phyloP scores from a whole-genome alignment of 495 filamentous ascomycete genomes.

The Lepidopterella palustris region DNA sequence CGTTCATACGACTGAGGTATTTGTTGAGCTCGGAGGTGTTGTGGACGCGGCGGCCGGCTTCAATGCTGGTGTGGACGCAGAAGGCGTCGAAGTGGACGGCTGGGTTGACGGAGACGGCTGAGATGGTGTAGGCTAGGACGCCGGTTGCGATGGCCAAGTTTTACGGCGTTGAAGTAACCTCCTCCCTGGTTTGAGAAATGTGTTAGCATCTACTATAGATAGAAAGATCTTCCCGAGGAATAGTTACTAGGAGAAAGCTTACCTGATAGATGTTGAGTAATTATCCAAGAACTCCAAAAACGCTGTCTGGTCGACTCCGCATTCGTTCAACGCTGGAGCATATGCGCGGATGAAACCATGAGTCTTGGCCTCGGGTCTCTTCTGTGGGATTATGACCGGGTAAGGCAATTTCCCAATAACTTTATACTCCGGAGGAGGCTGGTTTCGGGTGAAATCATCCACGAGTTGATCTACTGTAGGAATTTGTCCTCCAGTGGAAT shows the following conservation, averaged over 20 bases:
- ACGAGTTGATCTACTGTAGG: neutral
- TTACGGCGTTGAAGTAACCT: slow-evolving; percentile 19
- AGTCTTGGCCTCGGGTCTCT: neutral
- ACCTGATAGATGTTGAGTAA: slow-evolving; percentile 32
- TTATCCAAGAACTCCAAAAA: slow-evolving; percentile 41
- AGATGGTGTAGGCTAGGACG: slow-evolving; percentile 13
- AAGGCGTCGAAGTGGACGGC: neutral
- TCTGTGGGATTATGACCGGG: slow-evolving; percentile 1
- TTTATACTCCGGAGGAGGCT: neutral
- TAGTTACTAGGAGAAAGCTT: slow-evolving; percentile 9
- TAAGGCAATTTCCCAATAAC: neutral
- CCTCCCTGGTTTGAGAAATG: neutral
- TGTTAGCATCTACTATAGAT: neutral
- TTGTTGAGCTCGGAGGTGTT: slow-evolving; percentile 18
- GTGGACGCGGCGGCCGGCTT: slow-evolving; percentile 4
- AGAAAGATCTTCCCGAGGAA: neutral
- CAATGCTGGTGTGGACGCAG: neutral
- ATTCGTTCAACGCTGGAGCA: slow-evolving; percentile 36
- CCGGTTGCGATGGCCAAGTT: slow-evolving; percentile 25
- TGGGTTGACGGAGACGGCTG: slow-evolving; percentile 22
- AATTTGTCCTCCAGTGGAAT: neutral
- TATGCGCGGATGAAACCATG: neutral
- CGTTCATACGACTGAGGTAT: slow-evolving; percentile 29
- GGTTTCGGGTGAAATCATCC: neutral
- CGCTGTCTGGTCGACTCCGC: slow-evolving; percentile 36